These are phyloP conservation scores for Metschnikowia matae DNA, from an alignment of 805 yeast genomes.

Conservation along the genomic window DNA sequence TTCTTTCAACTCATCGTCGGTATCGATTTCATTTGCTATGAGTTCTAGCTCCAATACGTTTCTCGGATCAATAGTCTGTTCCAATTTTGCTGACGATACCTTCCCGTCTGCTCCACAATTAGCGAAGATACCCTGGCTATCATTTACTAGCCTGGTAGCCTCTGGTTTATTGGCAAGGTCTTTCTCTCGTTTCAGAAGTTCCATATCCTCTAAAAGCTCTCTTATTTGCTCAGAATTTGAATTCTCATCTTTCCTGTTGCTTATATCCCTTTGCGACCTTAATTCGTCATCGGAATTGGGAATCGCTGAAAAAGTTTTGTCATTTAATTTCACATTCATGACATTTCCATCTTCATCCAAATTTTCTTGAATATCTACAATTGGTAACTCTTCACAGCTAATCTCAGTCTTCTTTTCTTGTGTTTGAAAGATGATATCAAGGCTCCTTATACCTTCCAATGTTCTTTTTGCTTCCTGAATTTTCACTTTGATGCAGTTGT, in stretches of 20 bases:
- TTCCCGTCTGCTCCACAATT: neutral
- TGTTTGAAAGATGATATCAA: neutral
- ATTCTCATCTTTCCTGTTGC: neutral
- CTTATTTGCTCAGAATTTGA: slow-evolving; percentile 19
- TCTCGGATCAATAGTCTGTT: neutral
- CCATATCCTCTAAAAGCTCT: slow-evolving; percentile 36
- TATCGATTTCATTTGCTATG: slow-evolving; percentile 46
- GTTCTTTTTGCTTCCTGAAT: slow-evolving; percentile 18
- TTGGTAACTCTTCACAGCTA: slow-evolving; percentile 44
- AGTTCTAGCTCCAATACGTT: slow-evolving; percentile 49
- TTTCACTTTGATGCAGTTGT: slow-evolving; percentile 36
- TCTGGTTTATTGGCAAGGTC: neutral
- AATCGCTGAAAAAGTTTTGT: slow-evolving; percentile 7
- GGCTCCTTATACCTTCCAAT: neutral
- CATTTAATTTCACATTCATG: slow-evolving; percentile 30
- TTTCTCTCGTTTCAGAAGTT: slow-evolving; percentile 10
- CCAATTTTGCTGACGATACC: neutral
- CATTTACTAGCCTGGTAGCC: neutral
- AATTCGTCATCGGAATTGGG: neutral
- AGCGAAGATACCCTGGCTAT: neutral
- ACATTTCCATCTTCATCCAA: slow-evolving; percentile 82
- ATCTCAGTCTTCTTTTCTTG: slow-evolving; percentile 2
- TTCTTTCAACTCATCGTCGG: neutral
- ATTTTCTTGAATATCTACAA: slow-evolving; percentile 76
- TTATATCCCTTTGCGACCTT: neutral